A percentile compares a stretch with the other conserved stretches of the same genome.
These are phyloP conservation scores for Zygosaccharomyces siamensis DNA, from an alignment of 805 yeast species.

Conservation along the genomic window DNA sequence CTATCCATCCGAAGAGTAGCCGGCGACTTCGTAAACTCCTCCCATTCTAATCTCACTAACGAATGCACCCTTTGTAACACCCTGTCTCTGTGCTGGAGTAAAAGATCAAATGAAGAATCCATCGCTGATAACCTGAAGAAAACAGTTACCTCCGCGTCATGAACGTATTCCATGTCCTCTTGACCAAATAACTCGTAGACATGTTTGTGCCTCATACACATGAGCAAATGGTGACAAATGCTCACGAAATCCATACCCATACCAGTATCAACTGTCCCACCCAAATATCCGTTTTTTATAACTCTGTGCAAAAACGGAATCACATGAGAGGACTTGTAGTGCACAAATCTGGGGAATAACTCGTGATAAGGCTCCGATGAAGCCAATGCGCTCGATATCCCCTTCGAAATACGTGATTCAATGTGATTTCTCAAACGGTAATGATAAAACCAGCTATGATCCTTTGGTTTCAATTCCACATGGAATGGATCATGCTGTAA, in stretches of 20 bases:
- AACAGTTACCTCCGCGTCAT: slow-evolving; percentile 18
- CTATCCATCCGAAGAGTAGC: slow-evolving; percentile 19
- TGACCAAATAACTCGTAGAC: slow-evolving; percentile 15
- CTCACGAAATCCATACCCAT: slow-evolving; percentile 12
- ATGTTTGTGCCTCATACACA: slow-evolving; percentile 16
- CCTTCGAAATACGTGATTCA: slow-evolving; percentile 1
- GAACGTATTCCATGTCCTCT: slow-evolving; percentile 13
- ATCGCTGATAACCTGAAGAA: slow-evolving; percentile 18
- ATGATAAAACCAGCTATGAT: slow-evolving; percentile 11
- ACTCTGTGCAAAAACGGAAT: slow-evolving; percentile 12
- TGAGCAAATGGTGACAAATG: slow-evolving; percentile 14
- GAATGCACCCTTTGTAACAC: slow-evolving; percentile 11
- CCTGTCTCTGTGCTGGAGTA: slow-evolving; percentile 13
- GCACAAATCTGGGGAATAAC: slow-evolving; percentile 4
- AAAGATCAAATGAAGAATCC: slow-evolving; percentile 19
- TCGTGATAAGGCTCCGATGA: neutral
- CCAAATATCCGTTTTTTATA: slow-evolving; percentile 7
- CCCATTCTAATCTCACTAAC: slow-evolving; percentile 8
- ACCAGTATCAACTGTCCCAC: neutral
- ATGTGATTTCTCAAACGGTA: slow-evolving; percentile 13
- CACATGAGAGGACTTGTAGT: slow-evolving; percentile 9
- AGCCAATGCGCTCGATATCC: neutral
- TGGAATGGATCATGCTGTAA: slow-evolving; percentile 10
- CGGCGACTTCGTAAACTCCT: slow-evolving; percentile 15
- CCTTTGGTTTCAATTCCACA: neutral